A percentile compares a stretch with the other conserved stretches of the same genome.
Conservation (phyloP, 768 basidiomycete species). For the Lenzites betulinus region DNA sequence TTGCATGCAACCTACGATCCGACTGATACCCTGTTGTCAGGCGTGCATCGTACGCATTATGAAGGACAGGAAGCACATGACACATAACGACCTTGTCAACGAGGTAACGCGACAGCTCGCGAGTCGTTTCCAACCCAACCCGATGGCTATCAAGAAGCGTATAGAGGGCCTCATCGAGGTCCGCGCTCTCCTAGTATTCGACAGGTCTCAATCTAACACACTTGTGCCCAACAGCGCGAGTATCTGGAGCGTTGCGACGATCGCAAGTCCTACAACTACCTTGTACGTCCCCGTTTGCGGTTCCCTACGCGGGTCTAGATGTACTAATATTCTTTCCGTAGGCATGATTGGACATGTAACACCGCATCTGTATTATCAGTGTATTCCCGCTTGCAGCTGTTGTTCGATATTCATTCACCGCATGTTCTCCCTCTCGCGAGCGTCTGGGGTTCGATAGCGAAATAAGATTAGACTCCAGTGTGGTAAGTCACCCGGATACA, state of each 20-base stretch:
- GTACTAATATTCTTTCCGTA: background rate
- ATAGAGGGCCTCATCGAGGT: slow-evolving; percentile 95
- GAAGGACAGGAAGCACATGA: slow-evolving; percentile 92
- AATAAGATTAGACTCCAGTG: slow-evolving; percentile 17
- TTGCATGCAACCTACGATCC: no score
- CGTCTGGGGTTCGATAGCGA: slow-evolving; percentile 3
- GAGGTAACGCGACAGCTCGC: slow-evolving; percentile 89
- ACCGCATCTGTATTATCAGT: slow-evolving; percentile 14
- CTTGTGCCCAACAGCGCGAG: slow-evolving; percentile 64
- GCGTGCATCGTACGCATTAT: slow-evolving; percentile 97
- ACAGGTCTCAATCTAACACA: background rate
- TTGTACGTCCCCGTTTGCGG: slow-evolving; percentile 38
- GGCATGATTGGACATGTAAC: slow-evolving; percentile 16
- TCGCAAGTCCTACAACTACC: slow-evolving; percentile 85
- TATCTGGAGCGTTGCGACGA: slow-evolving; percentile 91
- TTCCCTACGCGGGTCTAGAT: background rate
- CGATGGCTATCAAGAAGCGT: slow-evolving; percentile 86
- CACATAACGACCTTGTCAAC: slow-evolving; percentile 84
- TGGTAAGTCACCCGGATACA: background rate
- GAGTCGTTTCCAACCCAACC: slow-evolving; percentile 83
- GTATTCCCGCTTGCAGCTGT: slow-evolving; percentile 4
- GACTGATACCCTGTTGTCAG: slow-evolving; percentile 42
- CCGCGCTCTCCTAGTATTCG: slow-evolving; percentile 25
- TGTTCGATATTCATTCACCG: background rate
- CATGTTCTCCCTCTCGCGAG: background rate